A percentile compares a stretch with the other conserved stretches of the same genome.
These are phyloP conservation scores for Podaxis carcinomalis DNA, from an alignment of 768 basidiomycete species.

Conservation along the genomic window DNA sequence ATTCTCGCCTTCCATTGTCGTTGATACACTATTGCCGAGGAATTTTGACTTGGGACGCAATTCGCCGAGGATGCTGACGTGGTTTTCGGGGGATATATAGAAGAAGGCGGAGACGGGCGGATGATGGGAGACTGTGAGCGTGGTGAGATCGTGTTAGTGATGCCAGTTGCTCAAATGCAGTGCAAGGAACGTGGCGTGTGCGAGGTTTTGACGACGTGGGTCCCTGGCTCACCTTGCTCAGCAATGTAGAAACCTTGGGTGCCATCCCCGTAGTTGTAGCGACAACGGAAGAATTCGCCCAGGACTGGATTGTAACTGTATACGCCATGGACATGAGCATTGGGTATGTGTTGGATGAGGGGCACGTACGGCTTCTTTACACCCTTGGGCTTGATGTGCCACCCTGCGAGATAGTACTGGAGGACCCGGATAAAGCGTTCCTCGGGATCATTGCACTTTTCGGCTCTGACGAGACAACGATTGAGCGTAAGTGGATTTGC, in stretches of 20 bases:
- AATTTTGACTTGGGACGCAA: constrained; percentile 94
- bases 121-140: constrained; percentile 81
- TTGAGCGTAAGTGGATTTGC: background rate
- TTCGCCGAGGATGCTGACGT: constrained; percentile 84
- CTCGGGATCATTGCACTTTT: constrained; percentile 74
- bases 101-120: constrained; percentile 95
- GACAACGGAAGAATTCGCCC: constrained; percentile 96
- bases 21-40: constrained; percentile 94
- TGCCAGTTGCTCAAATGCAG: background rate
- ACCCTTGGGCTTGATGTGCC: constrained; percentile 99
- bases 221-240: constrained; percentile 69
- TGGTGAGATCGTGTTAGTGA: constrained; percentile 3
- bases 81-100: constrained; percentile 90
- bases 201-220: background rate
- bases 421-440: constrained; percentile 90
- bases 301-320: constrained; percentile 91
- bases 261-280: constrained; percentile 88
- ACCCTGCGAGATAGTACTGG: constrained; percentile 95
- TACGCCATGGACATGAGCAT: background rate
- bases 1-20: constrained; percentile 95
- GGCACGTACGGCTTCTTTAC: constrained; percentile 94
- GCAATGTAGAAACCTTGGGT: constrained; percentile 93
- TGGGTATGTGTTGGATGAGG: constrained; percentile 1
- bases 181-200: constrained; percentile 2
- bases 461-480: constrained; percentile 53